These are phyloP conservation scores for Triticum turgidum DNA, from an alignment of 176 grass and related monocot genomes.

Conservation along the genomic window DNA sequence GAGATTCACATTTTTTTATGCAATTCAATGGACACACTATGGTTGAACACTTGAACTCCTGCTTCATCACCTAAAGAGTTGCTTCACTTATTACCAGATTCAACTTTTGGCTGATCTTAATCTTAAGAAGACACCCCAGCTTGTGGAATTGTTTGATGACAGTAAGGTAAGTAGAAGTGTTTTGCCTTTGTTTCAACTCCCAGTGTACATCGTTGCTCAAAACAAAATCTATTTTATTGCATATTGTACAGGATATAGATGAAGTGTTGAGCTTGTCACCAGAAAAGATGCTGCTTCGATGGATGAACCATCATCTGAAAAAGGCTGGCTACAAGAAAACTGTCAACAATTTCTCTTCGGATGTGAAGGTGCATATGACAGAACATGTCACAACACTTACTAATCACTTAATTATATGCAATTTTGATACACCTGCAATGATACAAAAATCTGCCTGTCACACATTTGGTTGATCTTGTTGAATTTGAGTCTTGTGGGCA, in stretches of 20 bases:
- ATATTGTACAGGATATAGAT: conserved; percentile 84
- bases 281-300: conserved; percentile 92
- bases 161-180: conserved; percentile 52
- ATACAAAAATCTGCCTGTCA: conserved; percentile 2
- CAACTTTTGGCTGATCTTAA: conserved; percentile 99
- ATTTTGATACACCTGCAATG: not conserved
- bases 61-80: conserved; percentile 15
- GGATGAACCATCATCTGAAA: conserved; percentile 99
- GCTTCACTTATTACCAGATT: conserved; percentile 63
- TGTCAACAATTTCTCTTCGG: conserved; percentile 95
- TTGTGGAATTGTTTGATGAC: conserved; percentile 93
- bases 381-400: conserved; percentile 12
- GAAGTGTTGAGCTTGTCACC: conserved; percentile 85
- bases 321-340: conserved; percentile 99
- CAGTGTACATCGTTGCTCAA: conserved; percentile 14
- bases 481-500: conserved; percentile 6
- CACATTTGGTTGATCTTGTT: not conserved
- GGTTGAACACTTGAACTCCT: not conserved
- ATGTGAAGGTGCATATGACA: conserved; percentile 71
- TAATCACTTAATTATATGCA: conserved; percentile 15
- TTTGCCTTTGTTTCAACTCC: conserved; percentile 21
- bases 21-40: conserved; percentile 13
- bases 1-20: conserved; percentile 11
- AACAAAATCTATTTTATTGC: conserved; percentile 19
- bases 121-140: conserved; percentile 94